Evolutionary conservation across 2,329 filamentous ascomycete genomes (phyloP).

Genomic region (Colletotrichum orbiculare): DNA sequence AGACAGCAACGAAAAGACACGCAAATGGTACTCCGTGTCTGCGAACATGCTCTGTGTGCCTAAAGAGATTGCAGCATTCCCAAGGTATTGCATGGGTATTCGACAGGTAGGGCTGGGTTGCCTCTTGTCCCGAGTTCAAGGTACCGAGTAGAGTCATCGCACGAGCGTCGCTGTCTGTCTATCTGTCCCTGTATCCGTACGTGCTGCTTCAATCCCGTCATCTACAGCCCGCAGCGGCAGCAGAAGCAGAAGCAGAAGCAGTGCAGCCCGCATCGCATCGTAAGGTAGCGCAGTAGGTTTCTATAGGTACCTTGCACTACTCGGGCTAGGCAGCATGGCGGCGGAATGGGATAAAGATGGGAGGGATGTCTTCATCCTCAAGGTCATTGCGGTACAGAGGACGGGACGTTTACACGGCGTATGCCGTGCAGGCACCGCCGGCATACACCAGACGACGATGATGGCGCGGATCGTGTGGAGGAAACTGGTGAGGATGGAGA

Average conservation of each 20-base stretch:
- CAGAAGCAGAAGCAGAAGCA: not conserved
- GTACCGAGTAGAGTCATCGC: constrained; percentile 18
- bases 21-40: constrained; percentile 14
- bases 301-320: too few relatives aligned
- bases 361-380: not conserved
- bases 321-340: constrained; percentile 14
- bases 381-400: not conserved
- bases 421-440: not conserved
- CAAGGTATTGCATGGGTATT: constrained; percentile 30
- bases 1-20: constrained; percentile 28
- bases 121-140: constrained; percentile 10
- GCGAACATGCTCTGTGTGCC: constrained; percentile 17
- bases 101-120: constrained; percentile 31
- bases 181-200: not conserved
- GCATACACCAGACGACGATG: too few relatives aligned
- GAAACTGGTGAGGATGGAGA: not conserved
- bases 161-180: too few relatives aligned
- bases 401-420: not conserved
- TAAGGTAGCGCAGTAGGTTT: constrained; percentile 7
- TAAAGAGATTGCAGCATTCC: constrained; percentile 33
- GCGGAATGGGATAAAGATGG: constrained; percentile 11
- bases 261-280: not conserved
- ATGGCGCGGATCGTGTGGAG: too few relatives aligned
- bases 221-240: not conserved
- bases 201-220: not conserved